Percentiles rank a stretch among this genome's conserved stretches.
These are phyloP conservation scores for Vanrija humicola DNA, from an alignment of 1,284 basidiomycete species.

Conservation along the genomic window DNA sequence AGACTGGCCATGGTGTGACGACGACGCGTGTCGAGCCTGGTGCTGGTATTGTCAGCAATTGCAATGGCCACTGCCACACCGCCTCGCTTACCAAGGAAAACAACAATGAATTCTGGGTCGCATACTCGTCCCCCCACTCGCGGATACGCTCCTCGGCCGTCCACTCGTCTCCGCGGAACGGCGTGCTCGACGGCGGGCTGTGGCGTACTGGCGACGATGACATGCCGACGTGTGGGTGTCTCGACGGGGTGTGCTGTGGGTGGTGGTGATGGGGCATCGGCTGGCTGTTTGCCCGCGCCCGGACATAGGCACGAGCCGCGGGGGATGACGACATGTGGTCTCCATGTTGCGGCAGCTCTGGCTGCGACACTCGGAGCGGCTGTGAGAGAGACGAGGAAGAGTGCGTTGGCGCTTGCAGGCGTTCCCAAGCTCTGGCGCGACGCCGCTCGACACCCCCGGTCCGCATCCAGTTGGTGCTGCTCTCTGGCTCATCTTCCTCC, in stretches of 20 bases:
- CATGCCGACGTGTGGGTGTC: not conserved
- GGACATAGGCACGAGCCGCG: not conserved
- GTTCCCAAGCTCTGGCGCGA: conserved; percentile 16
- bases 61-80: not conserved
- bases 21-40: not conserved
- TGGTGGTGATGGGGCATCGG: not conserved
- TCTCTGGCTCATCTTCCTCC: not conserved
- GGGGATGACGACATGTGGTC: not conserved
- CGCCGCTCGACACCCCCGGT: conserved; percentile 12
- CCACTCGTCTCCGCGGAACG: conserved; percentile 18
- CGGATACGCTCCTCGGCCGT: conserved; percentile 16
- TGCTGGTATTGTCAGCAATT: not conserved
- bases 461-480: not conserved
- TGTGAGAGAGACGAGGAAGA: not conserved
- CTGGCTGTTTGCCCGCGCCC: not conserved
- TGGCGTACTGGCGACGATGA: conserved; percentile 19
- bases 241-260: conserved; percentile 1
- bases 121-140: conserved; percentile 21
- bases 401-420: conserved; percentile 10
- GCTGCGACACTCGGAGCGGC: not conserved
- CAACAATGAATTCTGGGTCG: conserved; percentile 16
- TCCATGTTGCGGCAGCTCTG: not conserved
- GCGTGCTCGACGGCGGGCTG: conserved; percentile 11
- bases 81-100: conserved; percentile 12
- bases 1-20: not conserved